Percentiles rank a stretch among this genome's conserved stretches.
Conservation (phyloP, 768 basidiomycete species). For the Termitomyces eurrhizus region DNA sequence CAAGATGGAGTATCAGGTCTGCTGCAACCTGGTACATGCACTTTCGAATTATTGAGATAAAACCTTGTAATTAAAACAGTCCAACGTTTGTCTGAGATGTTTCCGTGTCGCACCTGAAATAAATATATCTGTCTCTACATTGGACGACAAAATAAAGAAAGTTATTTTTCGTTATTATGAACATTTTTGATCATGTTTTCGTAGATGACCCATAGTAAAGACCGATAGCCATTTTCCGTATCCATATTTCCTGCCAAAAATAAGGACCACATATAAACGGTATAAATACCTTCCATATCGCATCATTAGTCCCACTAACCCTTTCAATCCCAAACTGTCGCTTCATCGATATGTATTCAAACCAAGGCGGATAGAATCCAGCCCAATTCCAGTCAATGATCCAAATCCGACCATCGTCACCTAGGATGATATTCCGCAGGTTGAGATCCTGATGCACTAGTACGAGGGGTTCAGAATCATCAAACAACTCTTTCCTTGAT, state of each 20-base stretch:
- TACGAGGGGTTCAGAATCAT: conserved; percentile 11
- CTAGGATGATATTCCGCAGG: conserved; percentile 17
- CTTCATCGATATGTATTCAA: conserved; percentile 19
- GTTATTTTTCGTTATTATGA: too few species aligned
- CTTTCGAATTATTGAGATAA: too few species aligned
- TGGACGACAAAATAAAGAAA: too few species aligned
- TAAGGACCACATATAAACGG: too few species aligned
- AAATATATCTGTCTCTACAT: too few species aligned
- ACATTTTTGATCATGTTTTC: too few species aligned
- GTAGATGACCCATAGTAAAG: neutral
- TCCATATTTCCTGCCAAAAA: neutral
- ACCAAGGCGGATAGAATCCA: conserved; percentile 17
- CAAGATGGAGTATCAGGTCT: too few species aligned
- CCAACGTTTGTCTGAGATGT: too few species aligned
- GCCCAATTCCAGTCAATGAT: conserved; percentile 20
- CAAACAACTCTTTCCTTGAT: neutral
- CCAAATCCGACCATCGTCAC: conserved; percentile 18
- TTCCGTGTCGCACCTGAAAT: too few species aligned
- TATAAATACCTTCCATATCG: neutral
- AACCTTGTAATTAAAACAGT: too few species aligned
- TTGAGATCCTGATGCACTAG: conserved; percentile 20
- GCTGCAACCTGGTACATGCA: too few species aligned
- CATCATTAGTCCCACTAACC: neutral
- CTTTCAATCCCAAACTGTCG: neutral
- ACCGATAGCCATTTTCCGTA: neutral